These are phyloP conservation scores for Vanrija humicola DNA, from an alignment of 1,284 basidiomycete genomes.

Conservation along the genomic window DNA sequence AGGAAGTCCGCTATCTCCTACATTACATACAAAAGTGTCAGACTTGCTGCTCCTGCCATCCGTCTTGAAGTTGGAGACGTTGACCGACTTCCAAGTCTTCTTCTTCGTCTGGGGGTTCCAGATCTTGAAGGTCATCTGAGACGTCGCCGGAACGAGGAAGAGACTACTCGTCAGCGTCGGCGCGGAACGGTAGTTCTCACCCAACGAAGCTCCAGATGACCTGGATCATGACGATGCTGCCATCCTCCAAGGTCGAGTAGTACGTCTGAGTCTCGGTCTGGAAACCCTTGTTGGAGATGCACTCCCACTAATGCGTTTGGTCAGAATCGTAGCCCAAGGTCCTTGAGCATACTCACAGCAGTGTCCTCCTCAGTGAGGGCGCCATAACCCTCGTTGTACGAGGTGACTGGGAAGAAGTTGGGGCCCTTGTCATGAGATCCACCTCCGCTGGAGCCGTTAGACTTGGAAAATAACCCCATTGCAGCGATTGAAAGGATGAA, in stretches of 20 bases:
- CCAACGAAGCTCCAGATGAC: constrained; percentile 93
- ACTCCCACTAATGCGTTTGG: constrained; percentile 59
- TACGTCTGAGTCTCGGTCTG: constrained; percentile 88
- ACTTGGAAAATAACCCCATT: too few relatives aligned
- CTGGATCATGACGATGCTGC: constrained; percentile 78
- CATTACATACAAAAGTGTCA: constrained; percentile 68
- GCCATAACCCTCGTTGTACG: constrained; percentile 41
- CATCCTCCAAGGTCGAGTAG: constrained; percentile 81
- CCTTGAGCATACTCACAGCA: constrained; percentile 24
- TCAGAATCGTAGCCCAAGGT: neutral
- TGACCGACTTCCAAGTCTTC: constrained; percentile 82
- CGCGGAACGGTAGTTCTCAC: constrained; percentile 54
- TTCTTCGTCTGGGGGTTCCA: constrained; percentile 76
- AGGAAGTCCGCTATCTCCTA: neutral
- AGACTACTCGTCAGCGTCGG: constrained; percentile 26
- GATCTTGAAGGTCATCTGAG: constrained; percentile 93
- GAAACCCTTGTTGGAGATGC: constrained; percentile 68
- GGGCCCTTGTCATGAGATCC: constrained; percentile 34
- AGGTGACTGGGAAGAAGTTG: constrained; percentile 74
- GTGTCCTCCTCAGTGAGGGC: constrained; percentile 41
- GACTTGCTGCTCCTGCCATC: constrained; percentile 87
- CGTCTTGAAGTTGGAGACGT: constrained; percentile 72
- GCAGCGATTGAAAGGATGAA: too few relatives aligned
- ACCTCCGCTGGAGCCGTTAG: too few relatives aligned
- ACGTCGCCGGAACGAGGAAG: constrained; percentile 61